Evolutionary conservation across 306 rosid genomes (phyloP).

Genomic region (Medicago lupulina): DNA sequence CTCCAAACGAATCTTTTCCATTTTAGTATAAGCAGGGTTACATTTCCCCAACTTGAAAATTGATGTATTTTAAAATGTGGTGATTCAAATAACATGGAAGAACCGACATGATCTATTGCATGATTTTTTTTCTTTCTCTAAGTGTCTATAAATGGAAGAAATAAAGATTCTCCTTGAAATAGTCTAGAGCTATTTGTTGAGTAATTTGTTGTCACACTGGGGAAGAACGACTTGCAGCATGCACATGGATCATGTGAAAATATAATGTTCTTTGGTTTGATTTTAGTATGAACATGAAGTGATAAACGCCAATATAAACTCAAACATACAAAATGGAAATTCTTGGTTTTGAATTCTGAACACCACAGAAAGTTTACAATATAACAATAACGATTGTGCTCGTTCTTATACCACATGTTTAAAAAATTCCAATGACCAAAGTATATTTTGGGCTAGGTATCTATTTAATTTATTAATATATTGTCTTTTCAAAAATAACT

Average conservation of each 20-base stretch:
- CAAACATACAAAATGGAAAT: no score
- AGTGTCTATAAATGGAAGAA: neutral
- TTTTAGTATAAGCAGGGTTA: constrained; percentile 1
- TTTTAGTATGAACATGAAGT: no score
- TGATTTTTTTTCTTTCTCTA: no score
- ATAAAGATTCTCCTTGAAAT: neutral
- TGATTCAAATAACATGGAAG: neutral
- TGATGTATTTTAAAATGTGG: neutral
- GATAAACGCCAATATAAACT: no score
- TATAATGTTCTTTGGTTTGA: neutral
- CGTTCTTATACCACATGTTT: no score
- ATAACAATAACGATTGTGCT: no score
- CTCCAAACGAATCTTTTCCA: constrained; percentile 3
- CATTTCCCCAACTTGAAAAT: neutral
- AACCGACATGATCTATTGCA: neutral
- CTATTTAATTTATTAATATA: no score
- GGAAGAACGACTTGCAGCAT: neutral
- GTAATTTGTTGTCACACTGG: neutral
- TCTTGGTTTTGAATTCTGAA: no score
- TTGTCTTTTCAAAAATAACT: no score
- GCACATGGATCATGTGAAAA: constrained; percentile 19
- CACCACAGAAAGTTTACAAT: no score
- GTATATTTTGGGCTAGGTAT: no score
- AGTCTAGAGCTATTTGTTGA: neutral
- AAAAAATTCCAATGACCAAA: no score